phyloP scores from a whole-genome alignment of 495 filamentous ascomycete species.

The Xylaria intraflava region DNA sequence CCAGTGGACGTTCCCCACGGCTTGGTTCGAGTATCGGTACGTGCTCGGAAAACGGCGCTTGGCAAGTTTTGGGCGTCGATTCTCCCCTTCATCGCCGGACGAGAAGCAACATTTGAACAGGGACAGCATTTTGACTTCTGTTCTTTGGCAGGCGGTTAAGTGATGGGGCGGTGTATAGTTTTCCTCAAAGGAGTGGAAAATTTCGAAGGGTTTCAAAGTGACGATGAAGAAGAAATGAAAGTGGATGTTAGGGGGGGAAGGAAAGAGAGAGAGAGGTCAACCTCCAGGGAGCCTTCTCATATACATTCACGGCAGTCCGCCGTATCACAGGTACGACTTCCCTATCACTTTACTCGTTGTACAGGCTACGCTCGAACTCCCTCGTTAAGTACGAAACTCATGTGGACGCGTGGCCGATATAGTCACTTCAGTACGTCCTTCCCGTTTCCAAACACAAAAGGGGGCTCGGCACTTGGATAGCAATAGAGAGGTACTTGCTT shows the following conservation, averaged over 20 bases:
- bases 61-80: background rate
- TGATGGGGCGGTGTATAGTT: background rate
- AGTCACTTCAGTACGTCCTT: too few species aligned
- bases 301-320: too few species aligned
- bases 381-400: too few species aligned
- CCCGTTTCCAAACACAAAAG: too few species aligned
- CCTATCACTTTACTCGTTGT: background rate
- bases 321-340: background rate
- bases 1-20: background rate
- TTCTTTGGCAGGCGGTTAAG: background rate
- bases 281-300: too few species aligned
- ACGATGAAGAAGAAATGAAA: background rate
- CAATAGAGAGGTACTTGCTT: too few species aligned
- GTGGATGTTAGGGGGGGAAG: background rate
- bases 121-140: background rate
- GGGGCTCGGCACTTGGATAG: too few species aligned
- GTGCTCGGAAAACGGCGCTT: background rate
- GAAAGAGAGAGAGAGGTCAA: too few species aligned
- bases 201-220: too few species aligned
- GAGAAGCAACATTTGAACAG: background rate
- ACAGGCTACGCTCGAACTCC: too few species aligned
- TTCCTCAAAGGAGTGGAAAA: too few species aligned
- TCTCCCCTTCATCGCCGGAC: background rate
- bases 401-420: too few species aligned
- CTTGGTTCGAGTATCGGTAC: background rate